Conservation (phyloP, 306 rosid genomes). For the Prunus persica region DNA sequence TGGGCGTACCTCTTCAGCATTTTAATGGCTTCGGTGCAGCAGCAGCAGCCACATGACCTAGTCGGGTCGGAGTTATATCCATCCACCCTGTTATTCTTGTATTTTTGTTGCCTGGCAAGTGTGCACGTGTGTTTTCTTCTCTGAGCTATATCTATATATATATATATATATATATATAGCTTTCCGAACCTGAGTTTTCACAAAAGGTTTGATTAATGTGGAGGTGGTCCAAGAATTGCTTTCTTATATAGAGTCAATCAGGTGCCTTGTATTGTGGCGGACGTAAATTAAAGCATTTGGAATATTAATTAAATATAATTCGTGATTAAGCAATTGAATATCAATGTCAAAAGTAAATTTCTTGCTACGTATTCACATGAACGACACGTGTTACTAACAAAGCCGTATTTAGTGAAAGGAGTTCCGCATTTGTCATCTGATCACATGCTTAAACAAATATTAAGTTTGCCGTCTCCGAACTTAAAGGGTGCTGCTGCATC, state of each 20-base stretch:
- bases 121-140: not conserved
- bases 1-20: no score
- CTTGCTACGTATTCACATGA: not conserved
- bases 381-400: slow-evolving; percentile 42
- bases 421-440: slow-evolving; percentile 25
- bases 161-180: no score
- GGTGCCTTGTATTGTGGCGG: no score
- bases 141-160: not conserved
- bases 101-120: no score
- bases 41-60: no score
- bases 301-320: no score
- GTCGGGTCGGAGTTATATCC: no score
- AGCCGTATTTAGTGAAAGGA: slow-evolving; percentile 52
- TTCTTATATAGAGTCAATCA: not conserved
- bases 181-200: no score
- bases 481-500: not conserved
- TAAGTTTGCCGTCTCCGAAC: not conserved
- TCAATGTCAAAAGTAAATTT: not conserved
- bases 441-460: not conserved
- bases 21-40: no score
- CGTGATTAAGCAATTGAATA: no score
- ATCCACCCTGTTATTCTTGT: no score
- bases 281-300: no score
- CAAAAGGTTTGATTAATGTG: not conserved
- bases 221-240: not conserved